Conservation (phyloP, 202 grass and related monocot genomes). For the Hordeum pubiflorum region DNA sequence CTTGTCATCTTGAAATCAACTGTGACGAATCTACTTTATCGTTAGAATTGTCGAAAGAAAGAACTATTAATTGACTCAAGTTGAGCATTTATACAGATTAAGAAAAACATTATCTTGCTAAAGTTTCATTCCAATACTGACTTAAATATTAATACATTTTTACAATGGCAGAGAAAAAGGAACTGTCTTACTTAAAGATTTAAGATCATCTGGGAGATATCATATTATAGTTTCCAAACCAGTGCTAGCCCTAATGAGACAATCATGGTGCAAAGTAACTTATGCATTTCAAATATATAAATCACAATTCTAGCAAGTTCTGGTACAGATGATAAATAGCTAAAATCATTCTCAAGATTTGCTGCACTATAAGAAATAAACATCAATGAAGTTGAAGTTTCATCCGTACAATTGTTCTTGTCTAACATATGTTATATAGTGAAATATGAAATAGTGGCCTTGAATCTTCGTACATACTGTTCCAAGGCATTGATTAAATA, state of each 20-base stretch:
- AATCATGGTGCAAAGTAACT: neutral
- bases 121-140: neutral
- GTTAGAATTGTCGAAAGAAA: slow-evolving; percentile 44
- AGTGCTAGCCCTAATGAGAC: neutral
- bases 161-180: neutral
- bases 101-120: neutral
- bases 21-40: slow-evolving; percentile 47
- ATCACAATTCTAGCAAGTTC: neutral
- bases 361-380: slow-evolving; percentile 9
- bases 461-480: neutral
- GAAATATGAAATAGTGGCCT: neutral
- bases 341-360: neutral
- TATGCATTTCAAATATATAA: neutral
- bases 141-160: neutral
- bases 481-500: neutral
- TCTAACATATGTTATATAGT: neutral
- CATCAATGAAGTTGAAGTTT: neutral
- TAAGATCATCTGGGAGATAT: neutral
- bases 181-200: neutral
- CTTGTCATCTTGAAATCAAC: slow-evolving; percentile 76
- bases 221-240: neutral
- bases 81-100: slow-evolving; percentile 24
- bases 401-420: neutral
- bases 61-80: slow-evolving; percentile 9
- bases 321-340: neutral